Evolutionary conservation across 2,329 filamentous ascomycete genomes (phyloP), one percentile per base, ranked within the genome.

Genomic region (Aspergillus pseudotamarii): DNA sequence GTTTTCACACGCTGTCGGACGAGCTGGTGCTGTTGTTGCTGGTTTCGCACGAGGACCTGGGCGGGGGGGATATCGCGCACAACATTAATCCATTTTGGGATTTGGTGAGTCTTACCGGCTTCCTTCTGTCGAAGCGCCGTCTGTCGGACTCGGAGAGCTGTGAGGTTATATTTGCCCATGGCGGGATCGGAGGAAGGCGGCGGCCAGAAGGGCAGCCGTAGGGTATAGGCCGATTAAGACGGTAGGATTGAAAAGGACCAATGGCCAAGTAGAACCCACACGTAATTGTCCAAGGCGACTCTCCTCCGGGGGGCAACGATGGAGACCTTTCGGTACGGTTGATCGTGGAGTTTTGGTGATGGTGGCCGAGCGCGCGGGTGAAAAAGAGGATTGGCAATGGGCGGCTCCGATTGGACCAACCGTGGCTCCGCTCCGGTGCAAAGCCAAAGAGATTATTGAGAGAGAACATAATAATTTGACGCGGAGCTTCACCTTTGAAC

Each of bases 1-100:
- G 74, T 74, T 67, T 73, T 76, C 66, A 78, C 66, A 61, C 79
- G 77, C 67, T 78, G 76, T 62, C 76, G 74, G 21, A 79, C 71
- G 61, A 81, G 69, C 61, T 77, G 70, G 66, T 84, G 79, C 64
- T 80, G 78, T 23, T 81, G 78, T 14, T 85, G 78, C 60, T 85
- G 84, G 46, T 85, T 84, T 41, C 88, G 86, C 57, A 87, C 83
- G 36, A 90, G 80, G 9, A 84, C 82, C 70, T 88, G 84, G 54
- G 86, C 79, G 4, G 88, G 88, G 26, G 88, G 88, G 23, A 88
- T 83, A 58, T 84, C 81, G 66, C 80, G 79, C 48, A 89, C 73
- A 12, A 86, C 80, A 56, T 83, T 75, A 69, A 86, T 85, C 88
- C 88, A 90, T 71, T 72, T 69, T 26, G 79, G 80, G n/a, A 75